These are phyloP conservation scores for Cercospora brassicicola DNA, from an alignment of 2,329 filamentous ascomycete species.

Conservation along the genomic window DNA sequence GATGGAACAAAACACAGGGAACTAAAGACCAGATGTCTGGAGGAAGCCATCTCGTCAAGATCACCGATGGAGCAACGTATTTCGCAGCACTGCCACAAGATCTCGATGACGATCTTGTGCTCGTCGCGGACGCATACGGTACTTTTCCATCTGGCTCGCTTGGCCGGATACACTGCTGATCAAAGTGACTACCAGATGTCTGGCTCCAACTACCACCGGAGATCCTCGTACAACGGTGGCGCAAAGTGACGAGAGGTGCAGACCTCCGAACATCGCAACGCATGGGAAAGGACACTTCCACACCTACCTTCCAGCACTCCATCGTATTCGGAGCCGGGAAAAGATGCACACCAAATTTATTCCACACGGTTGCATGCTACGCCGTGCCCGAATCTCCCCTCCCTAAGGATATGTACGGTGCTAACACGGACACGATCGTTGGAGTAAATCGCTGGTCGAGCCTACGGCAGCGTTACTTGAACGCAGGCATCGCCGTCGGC, in stretches of 20 bases:
- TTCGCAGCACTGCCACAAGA: conserved; percentile 18
- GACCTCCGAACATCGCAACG: conserved; percentile 50
- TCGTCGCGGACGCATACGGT: conserved; percentile 32
- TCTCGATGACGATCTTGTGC: conserved; percentile 27
- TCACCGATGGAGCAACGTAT: conserved; percentile 22
- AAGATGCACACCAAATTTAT: conserved; percentile 48
- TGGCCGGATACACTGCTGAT: background rate
- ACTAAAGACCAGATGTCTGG: conserved; percentile 18
- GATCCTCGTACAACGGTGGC: conserved; percentile 27
- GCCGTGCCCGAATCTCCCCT: conserved; percentile 54
- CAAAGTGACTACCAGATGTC: conserved; percentile 20
- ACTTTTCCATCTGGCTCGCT: background rate
- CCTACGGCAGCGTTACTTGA: conserved; percentile 28
- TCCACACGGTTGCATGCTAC: conserved; percentile 51
- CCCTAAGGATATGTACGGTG: conserved; percentile 49
- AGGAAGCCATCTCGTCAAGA: conserved; percentile 28
- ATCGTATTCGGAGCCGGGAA: conserved; percentile 60
- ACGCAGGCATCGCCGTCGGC: conserved; percentile 30
- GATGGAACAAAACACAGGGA: conserved; percentile 19
- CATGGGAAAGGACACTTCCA: conserved; percentile 41
- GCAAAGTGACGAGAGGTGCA: conserved; percentile 25
- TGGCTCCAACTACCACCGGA: conserved; percentile 31
- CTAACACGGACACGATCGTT: conserved; percentile 35
- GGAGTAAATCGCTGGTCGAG: conserved; percentile 39
- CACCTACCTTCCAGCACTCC: conserved; percentile 42